These are phyloP conservation scores for Kodamaea sagamina DNA, from an alignment of 805 yeast species.

Conservation along the genomic window DNA sequence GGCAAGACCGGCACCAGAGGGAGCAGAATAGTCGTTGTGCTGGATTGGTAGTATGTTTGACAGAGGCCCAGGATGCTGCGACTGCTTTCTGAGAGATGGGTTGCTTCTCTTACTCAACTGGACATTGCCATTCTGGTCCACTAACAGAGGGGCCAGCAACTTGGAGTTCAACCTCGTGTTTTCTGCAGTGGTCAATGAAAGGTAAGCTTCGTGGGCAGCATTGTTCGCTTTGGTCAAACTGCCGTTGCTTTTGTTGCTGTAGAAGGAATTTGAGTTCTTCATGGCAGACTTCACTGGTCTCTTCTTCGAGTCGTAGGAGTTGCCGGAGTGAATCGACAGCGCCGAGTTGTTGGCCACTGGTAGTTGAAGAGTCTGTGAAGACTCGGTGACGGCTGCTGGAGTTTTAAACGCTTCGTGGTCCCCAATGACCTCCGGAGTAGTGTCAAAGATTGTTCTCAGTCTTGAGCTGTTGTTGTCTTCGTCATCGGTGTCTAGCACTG, in stretches of 20 bases:
- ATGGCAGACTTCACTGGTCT: constrained; percentile 56
- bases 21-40: constrained; percentile 19
- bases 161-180: constrained; percentile 74
- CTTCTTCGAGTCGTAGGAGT: constrained; percentile 19
- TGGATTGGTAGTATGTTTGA: neutral
- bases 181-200: constrained; percentile 74
- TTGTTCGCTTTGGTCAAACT: constrained; percentile 17
- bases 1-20: constrained; percentile 19
- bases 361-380: constrained; percentile 18
- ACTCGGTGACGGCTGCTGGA: constrained; percentile 24
- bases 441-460: constrained; percentile 36
- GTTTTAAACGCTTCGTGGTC: constrained; percentile 10
- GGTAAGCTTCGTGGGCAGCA: constrained; percentile 63
- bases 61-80: constrained; percentile 1
- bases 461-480: too few relatives aligned
- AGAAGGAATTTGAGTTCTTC: constrained; percentile 30
- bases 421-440: constrained; percentile 30
- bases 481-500: constrained; percentile 21
- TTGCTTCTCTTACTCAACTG: constrained; percentile 8
- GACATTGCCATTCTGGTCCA: constrained; percentile 20
- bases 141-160: constrained; percentile 44
- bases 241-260: constrained; percentile 14
- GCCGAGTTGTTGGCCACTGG: constrained; percentile 21
- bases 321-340: constrained; percentile 33
- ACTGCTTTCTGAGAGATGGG: constrained; percentile 9